phyloP scores from a whole-genome alignment of 2,329 filamentous ascomycete genomes.

The Cercospora sp. region DNA sequence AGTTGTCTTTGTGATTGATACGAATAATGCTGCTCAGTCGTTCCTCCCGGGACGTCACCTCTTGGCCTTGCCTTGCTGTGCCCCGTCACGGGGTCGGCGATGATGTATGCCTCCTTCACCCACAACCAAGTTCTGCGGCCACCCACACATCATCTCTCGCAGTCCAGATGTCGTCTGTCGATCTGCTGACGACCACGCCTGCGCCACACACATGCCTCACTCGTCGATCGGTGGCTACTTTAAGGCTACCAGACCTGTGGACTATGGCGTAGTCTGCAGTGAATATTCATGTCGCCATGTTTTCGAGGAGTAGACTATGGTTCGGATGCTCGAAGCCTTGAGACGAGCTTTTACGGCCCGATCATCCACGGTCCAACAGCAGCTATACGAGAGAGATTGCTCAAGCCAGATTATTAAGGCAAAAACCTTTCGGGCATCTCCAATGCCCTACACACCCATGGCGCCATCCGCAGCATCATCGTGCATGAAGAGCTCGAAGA shows the following conservation, averaged over 20 bases:
- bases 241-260: neutral
- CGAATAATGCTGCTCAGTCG: neutral
- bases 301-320: neutral
- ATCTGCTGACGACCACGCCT: conserved; percentile 4
- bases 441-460: neutral
- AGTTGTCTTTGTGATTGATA: neutral
- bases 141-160: neutral
- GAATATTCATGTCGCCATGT: neutral
- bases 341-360: neutral
- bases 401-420: neutral
- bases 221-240: neutral
- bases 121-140: neutral
- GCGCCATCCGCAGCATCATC: conserved; percentile 6
- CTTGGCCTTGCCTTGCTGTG: neutral
- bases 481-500: conserved; percentile 1
- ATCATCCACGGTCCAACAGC: neutral
- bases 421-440: neutral
- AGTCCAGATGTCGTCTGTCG: neutral
- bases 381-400: neutral
- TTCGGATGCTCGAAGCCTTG: neutral
- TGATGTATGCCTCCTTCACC: conserved; percentile 4
- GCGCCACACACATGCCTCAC: neutral
- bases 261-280: neutral
- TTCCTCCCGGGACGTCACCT: neutral
- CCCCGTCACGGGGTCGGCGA: neutral